Conservation (phyloP, 257 asterid species). For the Cruciata laevipes region DNA sequence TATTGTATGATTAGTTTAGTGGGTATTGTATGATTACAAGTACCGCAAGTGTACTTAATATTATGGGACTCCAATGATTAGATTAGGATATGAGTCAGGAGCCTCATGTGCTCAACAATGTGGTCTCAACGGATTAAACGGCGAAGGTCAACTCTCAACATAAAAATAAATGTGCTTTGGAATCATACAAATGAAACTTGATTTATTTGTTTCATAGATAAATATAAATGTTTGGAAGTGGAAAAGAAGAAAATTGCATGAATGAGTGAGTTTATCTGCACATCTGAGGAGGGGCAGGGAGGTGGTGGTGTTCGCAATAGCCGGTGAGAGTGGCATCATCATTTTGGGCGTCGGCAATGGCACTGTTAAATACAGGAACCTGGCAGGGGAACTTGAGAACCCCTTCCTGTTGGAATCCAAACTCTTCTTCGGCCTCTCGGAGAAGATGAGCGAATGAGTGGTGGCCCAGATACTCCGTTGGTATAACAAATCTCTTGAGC, state of each 20-base stretch:
- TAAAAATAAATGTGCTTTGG: too few relatives aligned
- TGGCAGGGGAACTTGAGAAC: conserved; percentile 66
- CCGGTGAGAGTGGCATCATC: neutral
- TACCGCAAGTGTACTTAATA: neutral
- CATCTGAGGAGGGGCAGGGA: conserved; percentile 10
- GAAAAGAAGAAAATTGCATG: too few relatives aligned
- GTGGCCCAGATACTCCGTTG: conserved; percentile 55
- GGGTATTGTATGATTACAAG: neutral
- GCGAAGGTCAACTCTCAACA: neutral
- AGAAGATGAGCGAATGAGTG: conserved; percentile 50
- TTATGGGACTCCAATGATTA: neutral
- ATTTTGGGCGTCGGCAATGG: conserved; percentile 23
- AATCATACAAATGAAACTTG: too few relatives aligned
- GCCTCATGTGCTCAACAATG: neutral
- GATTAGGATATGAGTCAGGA: neutral
- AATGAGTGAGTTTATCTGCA: conserved; percentile 8
- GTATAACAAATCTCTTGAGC: conserved; percentile 59
- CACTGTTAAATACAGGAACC: conserved; percentile 45
- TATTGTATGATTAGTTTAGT: neutral
- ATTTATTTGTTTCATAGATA: too few relatives aligned
- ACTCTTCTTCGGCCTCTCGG: conserved; percentile 79
- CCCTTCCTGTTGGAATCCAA: conserved; percentile 81
- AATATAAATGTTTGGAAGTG: neutral
- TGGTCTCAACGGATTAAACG: conserved; percentile 4
- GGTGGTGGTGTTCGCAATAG: neutral